phyloP scores from a whole-genome alignment of 169 alveolate species.

The Plasmodium fragile region DNA sequence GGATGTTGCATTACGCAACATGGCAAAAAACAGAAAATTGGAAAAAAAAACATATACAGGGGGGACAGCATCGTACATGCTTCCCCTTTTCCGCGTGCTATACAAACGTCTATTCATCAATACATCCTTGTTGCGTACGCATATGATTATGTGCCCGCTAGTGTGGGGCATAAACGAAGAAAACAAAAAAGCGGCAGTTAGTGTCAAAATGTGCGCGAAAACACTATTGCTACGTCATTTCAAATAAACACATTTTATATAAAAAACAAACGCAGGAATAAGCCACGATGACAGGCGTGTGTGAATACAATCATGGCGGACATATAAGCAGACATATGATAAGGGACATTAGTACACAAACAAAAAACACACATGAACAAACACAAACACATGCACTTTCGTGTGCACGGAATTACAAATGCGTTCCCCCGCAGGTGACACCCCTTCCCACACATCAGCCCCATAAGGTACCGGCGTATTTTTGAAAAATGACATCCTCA shows the following conservation, averaged over 20 bases:
- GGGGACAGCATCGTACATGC: not conserved
- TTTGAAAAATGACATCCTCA: constrained; percentile 64
- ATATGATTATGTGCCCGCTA: not conserved
- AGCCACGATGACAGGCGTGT: not conserved
- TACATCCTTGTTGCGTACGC: not conserved
- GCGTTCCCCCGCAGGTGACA: not conserved
- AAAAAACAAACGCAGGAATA: not conserved
- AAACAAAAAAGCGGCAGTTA: not conserved
- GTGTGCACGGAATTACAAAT: not conserved
- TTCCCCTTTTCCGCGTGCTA: not conserved
- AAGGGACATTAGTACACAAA: not conserved
- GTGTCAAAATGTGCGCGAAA: not conserved
- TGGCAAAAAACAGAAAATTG: not conserved
- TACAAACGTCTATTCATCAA: not conserved
- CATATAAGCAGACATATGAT: not conserved
- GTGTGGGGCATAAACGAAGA: not conserved
- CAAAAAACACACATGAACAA: not conserved
- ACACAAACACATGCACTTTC: not conserved
- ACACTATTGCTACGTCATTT: not conserved
- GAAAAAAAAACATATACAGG: not conserved
- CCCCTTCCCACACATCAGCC: constrained; percentile 7
- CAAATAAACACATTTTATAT: not conserved
- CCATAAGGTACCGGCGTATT: constrained; percentile 62
- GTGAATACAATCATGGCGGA: not conserved
- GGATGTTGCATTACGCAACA: not conserved